Evolutionary conservation across 768 basidiomycete genomes (phyloP).

Genomic region (Pisolithus marmoratus): DNA sequence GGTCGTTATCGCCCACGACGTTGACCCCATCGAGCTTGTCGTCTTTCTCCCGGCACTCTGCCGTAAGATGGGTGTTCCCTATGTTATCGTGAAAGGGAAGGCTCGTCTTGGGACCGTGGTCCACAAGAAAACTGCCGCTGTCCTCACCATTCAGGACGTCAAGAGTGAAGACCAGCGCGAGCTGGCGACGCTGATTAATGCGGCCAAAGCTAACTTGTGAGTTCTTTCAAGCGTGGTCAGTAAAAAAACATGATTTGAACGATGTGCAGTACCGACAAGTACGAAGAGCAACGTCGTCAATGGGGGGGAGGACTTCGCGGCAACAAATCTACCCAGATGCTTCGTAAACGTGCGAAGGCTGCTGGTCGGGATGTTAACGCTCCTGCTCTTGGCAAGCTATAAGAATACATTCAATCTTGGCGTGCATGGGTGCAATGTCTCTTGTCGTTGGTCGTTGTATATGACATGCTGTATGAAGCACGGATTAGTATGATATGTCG

Average conservation of each 20-base stretch:
- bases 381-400: constrained; percentile 61
- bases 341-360: constrained; percentile 92
- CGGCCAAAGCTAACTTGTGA: constrained; percentile 96
- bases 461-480: constrained; percentile 16
- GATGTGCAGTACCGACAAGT: constrained; percentile 70
- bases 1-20: constrained; percentile 95
- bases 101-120: constrained; percentile 96
- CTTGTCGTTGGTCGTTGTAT: constrained; percentile 3
- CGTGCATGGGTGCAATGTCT: background rate
- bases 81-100: constrained; percentile 98
- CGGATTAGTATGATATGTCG: constrained; percentile 4
- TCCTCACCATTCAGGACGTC: constrained; percentile 89
- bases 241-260: too few species aligned
- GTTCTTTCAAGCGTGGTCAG: constrained; percentile 26
- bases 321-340: constrained; percentile 90
- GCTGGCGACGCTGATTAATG: constrained; percentile 85
- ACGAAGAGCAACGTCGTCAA: constrained; percentile 83
- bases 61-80: constrained; percentile 99
- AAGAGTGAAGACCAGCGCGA: constrained; percentile 92
- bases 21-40: constrained; percentile 98
- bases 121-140: constrained; percentile 97
- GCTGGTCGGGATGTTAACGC: constrained; percentile 61
- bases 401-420: constrained; percentile 13
- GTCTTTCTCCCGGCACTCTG: constrained; percentile 97
- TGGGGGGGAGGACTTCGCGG: constrained; percentile 98